Percentiles rank a stretch among this genome's conserved stretches.
phyloP scores from a whole-genome alignment of 345 rosid genomes.

The Jatropha curcas region DNA sequence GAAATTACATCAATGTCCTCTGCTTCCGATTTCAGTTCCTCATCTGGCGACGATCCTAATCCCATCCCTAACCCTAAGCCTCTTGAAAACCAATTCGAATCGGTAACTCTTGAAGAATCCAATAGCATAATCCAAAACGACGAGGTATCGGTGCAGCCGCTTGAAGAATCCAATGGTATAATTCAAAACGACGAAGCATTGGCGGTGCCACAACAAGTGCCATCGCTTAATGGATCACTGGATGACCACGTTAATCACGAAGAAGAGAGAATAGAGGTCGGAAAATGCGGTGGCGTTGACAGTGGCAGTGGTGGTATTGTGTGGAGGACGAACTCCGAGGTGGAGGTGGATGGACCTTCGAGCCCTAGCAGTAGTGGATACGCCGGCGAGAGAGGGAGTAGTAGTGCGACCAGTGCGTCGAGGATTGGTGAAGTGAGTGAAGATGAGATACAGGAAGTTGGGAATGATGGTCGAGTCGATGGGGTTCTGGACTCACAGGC shows the following conservation, averaged over 20 bases:
- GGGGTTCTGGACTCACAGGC: slow-evolving; percentile 43
- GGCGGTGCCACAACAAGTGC: neutral
- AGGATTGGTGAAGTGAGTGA: slow-evolving; percentile 44
- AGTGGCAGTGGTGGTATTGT: slow-evolving; percentile 13
- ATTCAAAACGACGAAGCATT: neutral
- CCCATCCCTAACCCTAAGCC: slow-evolving; percentile 14
- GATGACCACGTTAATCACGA: slow-evolving; percentile 4
- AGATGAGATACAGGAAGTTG: slow-evolving; percentile 63
- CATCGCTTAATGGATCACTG: slow-evolving; percentile 11
- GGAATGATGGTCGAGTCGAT: slow-evolving; percentile 32
- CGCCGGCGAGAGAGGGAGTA: slow-evolving; percentile 92
- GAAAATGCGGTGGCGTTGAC: slow-evolving; percentile 7
- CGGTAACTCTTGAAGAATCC: slow-evolving; percentile 12
- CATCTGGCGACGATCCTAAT: slow-evolving; percentile 11
- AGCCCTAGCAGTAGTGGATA: slow-evolving; percentile 95
- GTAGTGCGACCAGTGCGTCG: slow-evolving; percentile 57
- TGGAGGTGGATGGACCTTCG: slow-evolving; percentile 57
- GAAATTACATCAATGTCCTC: slow-evolving; percentile 21
- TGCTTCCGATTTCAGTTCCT: slow-evolving; percentile 4
- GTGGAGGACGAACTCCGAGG: slow-evolving; percentile 48
- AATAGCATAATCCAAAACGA: neutral
- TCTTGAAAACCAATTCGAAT: slow-evolving; percentile 21
- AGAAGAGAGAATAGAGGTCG: slow-evolving; percentile 2
- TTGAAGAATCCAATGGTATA: neutral
- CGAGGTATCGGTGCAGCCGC: neutral